phyloP scores from a whole-genome alignment of 2,329 filamentous ascomycete genomes.

The Botrytis fabae region DNA sequence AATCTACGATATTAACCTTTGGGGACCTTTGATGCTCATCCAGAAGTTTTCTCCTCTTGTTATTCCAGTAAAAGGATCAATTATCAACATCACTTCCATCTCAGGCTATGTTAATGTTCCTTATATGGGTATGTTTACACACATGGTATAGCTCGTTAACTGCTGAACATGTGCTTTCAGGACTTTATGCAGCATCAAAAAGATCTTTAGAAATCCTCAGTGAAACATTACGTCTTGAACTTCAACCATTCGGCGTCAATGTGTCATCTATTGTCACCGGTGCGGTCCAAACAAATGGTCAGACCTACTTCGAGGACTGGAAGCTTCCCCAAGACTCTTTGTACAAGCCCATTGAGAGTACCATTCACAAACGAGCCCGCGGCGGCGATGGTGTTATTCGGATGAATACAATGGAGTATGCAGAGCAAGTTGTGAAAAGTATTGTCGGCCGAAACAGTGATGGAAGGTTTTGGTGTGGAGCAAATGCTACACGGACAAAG shows the following conservation, averaged over 20 bases:
- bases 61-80: constrained; percentile 34
- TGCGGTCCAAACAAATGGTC: constrained; percentile 8
- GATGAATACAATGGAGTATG: not conserved
- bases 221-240: constrained; percentile 7
- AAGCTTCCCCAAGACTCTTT: constrained; percentile 2
- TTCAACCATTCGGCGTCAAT: constrained; percentile 20
- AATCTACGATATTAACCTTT: constrained; percentile 39
- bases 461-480: constrained; percentile 1
- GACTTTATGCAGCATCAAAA: constrained; percentile 27
- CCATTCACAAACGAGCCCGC: not conserved
- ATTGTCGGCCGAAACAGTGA: not conserved
- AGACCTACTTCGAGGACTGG: constrained; percentile 4
- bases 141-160: not conserved
- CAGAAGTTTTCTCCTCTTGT: constrained; percentile 36
- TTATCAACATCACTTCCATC: constrained; percentile 34
- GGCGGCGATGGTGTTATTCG: not conserved
- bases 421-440: constrained; percentile 10
- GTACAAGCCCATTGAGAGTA: constrained; percentile 8
- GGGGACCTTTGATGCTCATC: constrained; percentile 35
- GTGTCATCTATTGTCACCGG: constrained; percentile 23
- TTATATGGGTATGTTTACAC: constrained; percentile 33
- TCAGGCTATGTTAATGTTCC: constrained; percentile 34
- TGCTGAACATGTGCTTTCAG: constrained; percentile 30
- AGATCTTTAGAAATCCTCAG: not conserved
- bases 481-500: not conserved